A percentile compares a stretch with the other conserved stretches of the same genome.
Evolutionary conservation across 352 stramenopile genomes (phyloP).

Genomic region (Globisporangium apiculatum): DNA sequence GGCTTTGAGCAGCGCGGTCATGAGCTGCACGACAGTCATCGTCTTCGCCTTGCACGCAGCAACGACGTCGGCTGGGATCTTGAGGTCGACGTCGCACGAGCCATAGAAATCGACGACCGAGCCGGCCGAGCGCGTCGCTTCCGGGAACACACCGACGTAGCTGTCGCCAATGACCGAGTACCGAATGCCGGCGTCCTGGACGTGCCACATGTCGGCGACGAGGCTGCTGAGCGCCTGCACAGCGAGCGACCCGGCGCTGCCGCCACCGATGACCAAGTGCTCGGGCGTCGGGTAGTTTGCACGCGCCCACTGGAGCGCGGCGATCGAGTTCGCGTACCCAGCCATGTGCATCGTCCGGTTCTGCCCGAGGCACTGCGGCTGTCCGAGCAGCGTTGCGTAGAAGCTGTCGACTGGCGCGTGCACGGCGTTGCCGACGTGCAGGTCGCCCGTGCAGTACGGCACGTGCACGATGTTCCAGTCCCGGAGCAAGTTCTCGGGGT

Average conservation of each 20-base stretch:
- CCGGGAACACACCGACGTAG: conserved; percentile 36
- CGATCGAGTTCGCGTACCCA: conserved; percentile 58
- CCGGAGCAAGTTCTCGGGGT: conserved; percentile 51
- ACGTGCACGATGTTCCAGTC: conserved; percentile 72
- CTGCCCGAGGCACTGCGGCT: conserved; percentile 19
- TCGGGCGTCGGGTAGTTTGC: conserved; percentile 53
- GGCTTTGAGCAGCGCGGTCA: conserved; percentile 28
- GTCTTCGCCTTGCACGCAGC: conserved; percentile 17
- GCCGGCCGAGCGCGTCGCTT: conserved; percentile 12
- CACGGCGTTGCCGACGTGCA: conserved; percentile 44
- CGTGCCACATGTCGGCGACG: conserved; percentile 48
- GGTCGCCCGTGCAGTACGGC: conserved; percentile 65
- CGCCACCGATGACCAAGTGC: conserved; percentile 38
- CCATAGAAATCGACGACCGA: conserved; percentile 30
- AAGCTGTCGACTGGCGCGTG: conserved; percentile 5
- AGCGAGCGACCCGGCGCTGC: conserved; percentile 46
- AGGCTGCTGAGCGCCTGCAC: conserved; percentile 31
- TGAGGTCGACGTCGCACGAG: conserved; percentile 24
- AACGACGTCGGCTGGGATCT: conserved; percentile 8
- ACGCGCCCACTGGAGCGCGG: conserved; percentile 48
- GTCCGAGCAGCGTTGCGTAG: conserved; percentile 12
- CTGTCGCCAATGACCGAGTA: conserved; percentile 35
- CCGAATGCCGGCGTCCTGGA: conserved; percentile 29
- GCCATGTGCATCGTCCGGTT: conserved; percentile 45
- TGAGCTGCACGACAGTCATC: conserved; percentile 27